Conservation (phyloP, 768 basidiomycete species). For the Candolleomyces efflorescens region DNA sequence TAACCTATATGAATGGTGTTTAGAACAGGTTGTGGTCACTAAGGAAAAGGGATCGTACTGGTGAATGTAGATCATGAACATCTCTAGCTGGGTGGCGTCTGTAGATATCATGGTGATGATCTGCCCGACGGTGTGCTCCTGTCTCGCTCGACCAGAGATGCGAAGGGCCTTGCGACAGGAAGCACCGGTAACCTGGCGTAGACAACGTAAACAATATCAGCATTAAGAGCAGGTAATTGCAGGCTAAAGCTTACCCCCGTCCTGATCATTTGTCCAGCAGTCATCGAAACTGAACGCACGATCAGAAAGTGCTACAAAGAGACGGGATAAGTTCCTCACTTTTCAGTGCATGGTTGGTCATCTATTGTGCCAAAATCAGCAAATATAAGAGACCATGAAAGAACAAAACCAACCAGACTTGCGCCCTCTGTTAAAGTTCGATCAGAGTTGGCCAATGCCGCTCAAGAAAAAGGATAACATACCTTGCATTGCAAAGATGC, state of each 20-base stretch:
- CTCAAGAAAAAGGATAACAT: not conserved
- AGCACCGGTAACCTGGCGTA: slow-evolving; percentile 28
- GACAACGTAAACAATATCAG: not conserved
- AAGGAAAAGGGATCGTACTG: slow-evolving; percentile 23
- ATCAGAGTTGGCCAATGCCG: not conserved
- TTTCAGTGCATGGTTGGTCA: slow-evolving; percentile 43
- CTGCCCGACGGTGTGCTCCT: slow-evolving; percentile 60
- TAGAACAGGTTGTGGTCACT: no score
- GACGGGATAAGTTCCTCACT: slow-evolving; percentile 25
- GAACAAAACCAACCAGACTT: slow-evolving; percentile 20
- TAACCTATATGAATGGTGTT: no score
- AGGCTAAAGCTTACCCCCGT: slow-evolving; percentile 20
- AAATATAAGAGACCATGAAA: no score
- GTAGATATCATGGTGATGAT: slow-evolving; percentile 69
- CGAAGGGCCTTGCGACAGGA: slow-evolving; percentile 68
- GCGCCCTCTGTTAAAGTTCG: slow-evolving; percentile 26
- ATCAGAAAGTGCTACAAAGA: no score
- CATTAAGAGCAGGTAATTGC: not conserved
- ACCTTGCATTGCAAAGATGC: slow-evolving; percentile 62
- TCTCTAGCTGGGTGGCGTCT: slow-evolving; percentile 55
- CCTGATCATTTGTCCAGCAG: slow-evolving; percentile 43
- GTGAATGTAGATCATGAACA: slow-evolving; percentile 38
- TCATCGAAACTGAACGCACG: slow-evolving; percentile 35
- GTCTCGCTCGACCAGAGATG: slow-evolving; percentile 54
- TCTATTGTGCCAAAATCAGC: slow-evolving; percentile 11